Evolutionary conservation across 495 filamentous ascomycete species (phyloP).

Genomic region (Penicillium simplicissimum): DNA sequence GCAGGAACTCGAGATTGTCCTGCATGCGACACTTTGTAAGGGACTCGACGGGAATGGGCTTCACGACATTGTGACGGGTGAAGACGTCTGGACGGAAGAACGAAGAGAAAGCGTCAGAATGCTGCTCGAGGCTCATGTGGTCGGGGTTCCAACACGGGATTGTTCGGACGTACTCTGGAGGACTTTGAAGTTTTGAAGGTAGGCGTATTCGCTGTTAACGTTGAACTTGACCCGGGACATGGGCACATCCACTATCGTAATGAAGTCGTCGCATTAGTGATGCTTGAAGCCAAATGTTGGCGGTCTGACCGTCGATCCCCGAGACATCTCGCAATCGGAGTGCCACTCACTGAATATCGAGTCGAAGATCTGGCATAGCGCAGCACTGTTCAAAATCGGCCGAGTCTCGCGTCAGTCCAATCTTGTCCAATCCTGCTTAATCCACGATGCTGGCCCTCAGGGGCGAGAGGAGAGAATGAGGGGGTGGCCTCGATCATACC

Average conservation of each 20-base stretch:
- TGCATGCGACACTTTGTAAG: conserved; percentile 99
- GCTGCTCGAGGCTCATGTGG: neutral
- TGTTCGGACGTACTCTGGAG: conserved; percentile 72
- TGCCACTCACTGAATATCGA: conserved; percentile 79
- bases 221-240: conserved; percentile 98
- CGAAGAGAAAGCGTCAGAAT: conserved; percentile 4
- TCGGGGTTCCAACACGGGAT: neutral
- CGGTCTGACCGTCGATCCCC: conserved; percentile 4
- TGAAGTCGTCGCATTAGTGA: conserved; percentile 22
- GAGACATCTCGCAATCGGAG: neutral
- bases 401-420: conserved; percentile 24
- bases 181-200: conserved; percentile 96
- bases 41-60: conserved; percentile 80
- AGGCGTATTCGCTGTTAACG: conserved; percentile 94
- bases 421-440: neutral
- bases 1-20: conserved; percentile 98
- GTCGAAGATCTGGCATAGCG: conserved; percentile 93
- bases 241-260: conserved; percentile 73
- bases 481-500: conserved; percentile 63
- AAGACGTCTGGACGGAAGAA: conserved; percentile 64
- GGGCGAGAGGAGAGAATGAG: conserved; percentile 7
- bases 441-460: neutral
- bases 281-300: neutral
- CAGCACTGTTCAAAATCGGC: conserved; percentile 63
- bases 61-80: conserved; percentile 80